Base-by-base conservation (phyloP, 768 basidiomycete species). In the Panaeolus papilionaceus region DNA sequence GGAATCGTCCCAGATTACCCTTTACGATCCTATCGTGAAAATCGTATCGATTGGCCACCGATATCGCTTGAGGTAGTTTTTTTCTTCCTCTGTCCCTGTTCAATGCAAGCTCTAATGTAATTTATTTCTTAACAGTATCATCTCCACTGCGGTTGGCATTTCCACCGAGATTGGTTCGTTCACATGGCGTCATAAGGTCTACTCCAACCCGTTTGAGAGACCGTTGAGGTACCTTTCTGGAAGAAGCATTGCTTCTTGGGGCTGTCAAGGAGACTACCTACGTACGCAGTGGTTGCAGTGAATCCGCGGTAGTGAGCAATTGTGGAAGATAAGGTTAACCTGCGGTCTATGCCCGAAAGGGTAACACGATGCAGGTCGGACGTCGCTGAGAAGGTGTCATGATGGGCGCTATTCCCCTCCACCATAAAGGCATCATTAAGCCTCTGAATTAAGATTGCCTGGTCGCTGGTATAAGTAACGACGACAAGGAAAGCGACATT, bases 281-380 rank as follows among this genome's bases (percentile, higher is more conserved):
- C 26, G n/a, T 11, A 51, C 26, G n/a, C 47, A 51, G 47, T 58
- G 28, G 54, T 33, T 58, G 54, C 54, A 58, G 26, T 9, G 54
- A 58, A 58, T 26, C 54, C 54, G 54, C 54, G 54, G 54, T 58
- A 23, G 28, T 58, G 54, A 58, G 26, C 54, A 28, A 58, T 58
- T 58, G 54, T 28, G 54, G 54, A 58, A 58, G 54, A 58, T 58
- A 58, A 58, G 54, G 16, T 58, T 58, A 58, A 58, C 26, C 54
- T 58, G 54, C 54, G 54, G 54, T 58, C 54, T 58, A 58, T 58
- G 54, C 54, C 54, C 54, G 54, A 58, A 58, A 58, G 54, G 54
- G 54, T 58, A 58, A 58, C 54, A 58, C 54, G 54, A 58, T 58
- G 54, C 28, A 58, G 54, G 54, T 58, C 11, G 54, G 54, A 58